Evolutionary conservation across 2,329 filamentous ascomycete species (phyloP).

Genomic region (Akanthomyces lecanii): DNA sequence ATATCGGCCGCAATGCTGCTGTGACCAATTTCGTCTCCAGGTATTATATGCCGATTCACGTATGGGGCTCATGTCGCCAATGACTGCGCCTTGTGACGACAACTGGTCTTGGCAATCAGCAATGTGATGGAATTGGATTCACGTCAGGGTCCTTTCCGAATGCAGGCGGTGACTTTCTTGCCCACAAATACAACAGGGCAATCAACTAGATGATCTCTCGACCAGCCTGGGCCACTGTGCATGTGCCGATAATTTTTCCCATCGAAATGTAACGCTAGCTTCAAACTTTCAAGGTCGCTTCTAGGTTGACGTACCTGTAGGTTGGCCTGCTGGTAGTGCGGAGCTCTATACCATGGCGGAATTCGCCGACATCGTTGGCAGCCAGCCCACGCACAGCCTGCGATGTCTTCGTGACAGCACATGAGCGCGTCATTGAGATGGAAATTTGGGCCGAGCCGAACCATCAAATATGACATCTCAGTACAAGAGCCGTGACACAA

Average conservation of each 20-base stretch:
- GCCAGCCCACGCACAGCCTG: not conserved
- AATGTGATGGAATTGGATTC: not conserved
- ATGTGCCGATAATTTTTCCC: not conserved
- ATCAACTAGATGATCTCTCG: not conserved
- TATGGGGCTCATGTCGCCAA: not conserved
- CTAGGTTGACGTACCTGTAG: not conserved
- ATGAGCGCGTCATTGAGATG: not conserved
- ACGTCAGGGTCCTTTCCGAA: not conserved
- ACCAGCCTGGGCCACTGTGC: not conserved
- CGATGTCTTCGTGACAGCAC: not conserved
- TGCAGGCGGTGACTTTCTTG: not conserved
- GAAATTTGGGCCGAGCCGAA: not conserved
- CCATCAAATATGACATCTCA: too few species aligned
- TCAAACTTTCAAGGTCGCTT: not conserved
- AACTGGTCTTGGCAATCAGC: constrained; percentile 1
- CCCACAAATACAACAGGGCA: not conserved
- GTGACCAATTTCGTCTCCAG: not conserved
- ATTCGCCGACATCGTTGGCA: not conserved
- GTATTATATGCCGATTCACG: not conserved
- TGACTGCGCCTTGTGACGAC: not conserved
- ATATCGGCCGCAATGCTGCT: not conserved
- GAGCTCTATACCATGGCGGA: not conserved
- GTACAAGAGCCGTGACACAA: not conserved
- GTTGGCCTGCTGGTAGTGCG: not conserved
- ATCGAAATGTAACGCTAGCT: not conserved